Conservation (phyloP, 2,329 filamentous ascomycete species). For the Paraphaeosphaeria sporulosa region DNA sequence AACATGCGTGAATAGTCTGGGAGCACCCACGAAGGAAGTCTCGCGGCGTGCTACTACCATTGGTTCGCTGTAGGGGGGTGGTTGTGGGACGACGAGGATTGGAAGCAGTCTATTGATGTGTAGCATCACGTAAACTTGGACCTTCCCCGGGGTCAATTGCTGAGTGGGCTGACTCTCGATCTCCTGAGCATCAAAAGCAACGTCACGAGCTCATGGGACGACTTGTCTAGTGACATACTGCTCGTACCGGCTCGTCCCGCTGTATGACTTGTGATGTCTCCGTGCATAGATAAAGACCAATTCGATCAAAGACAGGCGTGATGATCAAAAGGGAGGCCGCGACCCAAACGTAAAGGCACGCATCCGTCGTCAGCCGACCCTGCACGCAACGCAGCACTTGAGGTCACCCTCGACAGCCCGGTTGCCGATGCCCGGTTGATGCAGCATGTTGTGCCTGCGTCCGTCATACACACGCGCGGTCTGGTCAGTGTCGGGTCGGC, state of each 20-base stretch:
- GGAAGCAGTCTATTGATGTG: too few species aligned
- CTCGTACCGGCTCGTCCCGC: too few species aligned
- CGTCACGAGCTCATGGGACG: background rate
- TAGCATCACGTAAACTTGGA: too few species aligned
- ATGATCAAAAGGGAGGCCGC: background rate
- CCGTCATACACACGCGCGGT: background rate
- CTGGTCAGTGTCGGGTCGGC: background rate
- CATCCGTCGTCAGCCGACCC: background rate
- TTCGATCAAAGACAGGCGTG: background rate
- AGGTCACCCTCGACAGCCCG: background rate
- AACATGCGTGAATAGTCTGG: too few species aligned
- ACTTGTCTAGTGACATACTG: background rate
- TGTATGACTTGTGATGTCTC: background rate
- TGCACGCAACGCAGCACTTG: background rate
- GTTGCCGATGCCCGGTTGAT: background rate
- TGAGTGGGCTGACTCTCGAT: background rate
- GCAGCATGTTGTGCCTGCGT: conserved; percentile 1
- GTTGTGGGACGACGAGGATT: too few species aligned
- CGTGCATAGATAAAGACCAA: background rate
- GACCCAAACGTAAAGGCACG: background rate
- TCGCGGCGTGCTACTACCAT: too few species aligned
- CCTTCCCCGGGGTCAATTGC: too few species aligned
- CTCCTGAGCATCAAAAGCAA: background rate
- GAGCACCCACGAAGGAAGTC: too few species aligned
- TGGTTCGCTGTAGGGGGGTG: too few species aligned